These are phyloP conservation scores for Verticillium nubilum DNA, from an alignment of 2,329 filamentous ascomycete genomes.

Conservation along the genomic window DNA sequence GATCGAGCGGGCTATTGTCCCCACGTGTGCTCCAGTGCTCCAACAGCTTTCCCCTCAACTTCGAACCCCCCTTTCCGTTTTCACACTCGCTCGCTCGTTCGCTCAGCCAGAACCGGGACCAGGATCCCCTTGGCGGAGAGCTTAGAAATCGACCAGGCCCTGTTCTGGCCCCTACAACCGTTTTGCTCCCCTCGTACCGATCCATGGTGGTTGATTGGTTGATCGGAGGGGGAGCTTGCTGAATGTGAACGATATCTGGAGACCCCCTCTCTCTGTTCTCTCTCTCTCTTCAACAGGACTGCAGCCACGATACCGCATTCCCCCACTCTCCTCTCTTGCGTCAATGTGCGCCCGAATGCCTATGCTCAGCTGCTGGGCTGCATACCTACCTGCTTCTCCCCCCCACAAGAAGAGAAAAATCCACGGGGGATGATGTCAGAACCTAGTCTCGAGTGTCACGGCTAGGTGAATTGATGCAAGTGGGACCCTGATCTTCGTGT, in stretches of 20 bases:
- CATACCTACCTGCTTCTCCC: background rate
- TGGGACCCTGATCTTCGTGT: background rate
- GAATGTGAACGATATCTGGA: background rate
- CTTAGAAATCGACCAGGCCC: background rate
- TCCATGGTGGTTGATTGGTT: background rate
- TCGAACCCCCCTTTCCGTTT: background rate
- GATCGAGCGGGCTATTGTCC: background rate
- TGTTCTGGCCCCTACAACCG: background rate
- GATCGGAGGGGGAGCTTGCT: background rate
- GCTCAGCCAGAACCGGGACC: background rate
- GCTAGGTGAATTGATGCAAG: background rate
- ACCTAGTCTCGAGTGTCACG: background rate
- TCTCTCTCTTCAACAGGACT: too few relatives aligned
- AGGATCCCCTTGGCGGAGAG: background rate
- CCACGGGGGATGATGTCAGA: background rate
- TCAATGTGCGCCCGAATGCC: background rate
- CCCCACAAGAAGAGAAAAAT: background rate
- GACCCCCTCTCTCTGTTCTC: background rate
- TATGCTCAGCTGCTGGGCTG: background rate
- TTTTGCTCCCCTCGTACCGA: background rate
- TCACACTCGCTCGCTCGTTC: background rate
- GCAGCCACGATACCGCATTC: background rate
- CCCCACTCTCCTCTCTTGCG: background rate
- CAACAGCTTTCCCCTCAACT: background rate
- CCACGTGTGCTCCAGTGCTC: background rate